Evolutionary conservation across 345 rosid genomes (phyloP), one percentile per base, ranked within the genome.

Genomic region (Capsella bursapastoris): DNA sequence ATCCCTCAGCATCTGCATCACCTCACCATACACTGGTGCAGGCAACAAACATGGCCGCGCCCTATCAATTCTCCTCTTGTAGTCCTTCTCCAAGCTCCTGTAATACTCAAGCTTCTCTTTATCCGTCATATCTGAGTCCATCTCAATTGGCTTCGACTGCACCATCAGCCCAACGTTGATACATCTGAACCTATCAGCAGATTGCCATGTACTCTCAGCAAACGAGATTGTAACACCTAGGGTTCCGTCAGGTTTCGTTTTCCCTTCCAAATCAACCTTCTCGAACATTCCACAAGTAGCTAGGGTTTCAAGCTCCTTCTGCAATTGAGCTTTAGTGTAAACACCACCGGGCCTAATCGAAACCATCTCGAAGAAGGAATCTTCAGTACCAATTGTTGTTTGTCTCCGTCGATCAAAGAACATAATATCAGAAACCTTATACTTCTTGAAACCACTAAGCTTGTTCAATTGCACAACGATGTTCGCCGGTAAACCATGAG

Each of bases 261-360:
- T 90, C 47, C 89, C 89, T 63, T 92, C 97, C 85, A 96, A 81
- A 25, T 92, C 99, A 14, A 96, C 97, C 64, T 84, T 96, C 86
- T 96, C 98, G 41, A 92, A 96, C 98, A 92, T 96, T n/a, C 99
- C 99, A 31, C 99, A 92, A 5, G 94, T 88, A 37, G 96, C 93
- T 43, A 96, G 83, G 13, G 84, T 84, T 75, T 96, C 97, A 0
- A 96, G 93, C 89, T 96, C 99, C 71, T 90, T 90, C 72, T 82
- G 86, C 14, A 92, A 80, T 76, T 90, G 95, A 3, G 90, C 70
- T 77, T 90, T 96, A 1, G 97, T 89, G 85, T 92, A 96, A 27
- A 90, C 79, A 38, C 98, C 97, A 0, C 95, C 95, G 0, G 97
- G 91, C 15, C 89, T 86, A 28, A 96, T 70, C 6, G 95, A 86